Evolutionary conservation across 495 filamentous ascomycete genomes (phyloP), one percentile per base, ranked within the genome.

Genomic region (Daldinia grandis): DNA sequence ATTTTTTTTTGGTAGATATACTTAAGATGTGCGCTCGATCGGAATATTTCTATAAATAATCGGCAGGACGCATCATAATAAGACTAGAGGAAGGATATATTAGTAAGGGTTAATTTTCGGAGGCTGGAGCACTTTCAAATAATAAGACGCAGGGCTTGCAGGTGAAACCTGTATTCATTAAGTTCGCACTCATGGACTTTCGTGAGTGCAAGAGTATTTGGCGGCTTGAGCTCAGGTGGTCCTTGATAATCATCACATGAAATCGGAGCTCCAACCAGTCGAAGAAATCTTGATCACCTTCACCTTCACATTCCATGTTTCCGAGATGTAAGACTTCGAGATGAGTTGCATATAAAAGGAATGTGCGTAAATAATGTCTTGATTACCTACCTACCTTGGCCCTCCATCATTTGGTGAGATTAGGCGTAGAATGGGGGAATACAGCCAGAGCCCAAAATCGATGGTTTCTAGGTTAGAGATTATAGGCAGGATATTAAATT

Each of bases 41-140:
- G 19, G 35, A 63, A 33, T 30, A 63, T 27, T 10, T 37, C 12
- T 3, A 17, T 49, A 28, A 59, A 12, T 15, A 61, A 14, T 58
- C 6, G 56, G 24, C 7, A 0, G 42, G n/a, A 25, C 5, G 1
- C 8, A 17, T 57, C 10, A 1, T 12, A 0, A 17, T 33, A 8
- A 38, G 28, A 4, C 25, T 51, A 5, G 17, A 7, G 14, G 33
- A 56, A 27, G 9, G 0, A 9, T n/a, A 62, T 14, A 4, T 37
- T 10, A 47, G 30, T 8, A 15, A 85, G 55, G 38, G 38, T 76
- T 9, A 85, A 71, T 6, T 35, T 61, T 4, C 71, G 66, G 0
- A 85, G 69, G 5, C 73, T 21, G 8, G 74, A 68, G 28, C 80
- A 79, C 49, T 81, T 82, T 38, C 44, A 10, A 40, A 83, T 51